These are phyloP conservation scores for Dacryopinax primogenitus DNA, from an alignment of 768 basidiomycete genomes.

Conservation along the genomic window DNA sequence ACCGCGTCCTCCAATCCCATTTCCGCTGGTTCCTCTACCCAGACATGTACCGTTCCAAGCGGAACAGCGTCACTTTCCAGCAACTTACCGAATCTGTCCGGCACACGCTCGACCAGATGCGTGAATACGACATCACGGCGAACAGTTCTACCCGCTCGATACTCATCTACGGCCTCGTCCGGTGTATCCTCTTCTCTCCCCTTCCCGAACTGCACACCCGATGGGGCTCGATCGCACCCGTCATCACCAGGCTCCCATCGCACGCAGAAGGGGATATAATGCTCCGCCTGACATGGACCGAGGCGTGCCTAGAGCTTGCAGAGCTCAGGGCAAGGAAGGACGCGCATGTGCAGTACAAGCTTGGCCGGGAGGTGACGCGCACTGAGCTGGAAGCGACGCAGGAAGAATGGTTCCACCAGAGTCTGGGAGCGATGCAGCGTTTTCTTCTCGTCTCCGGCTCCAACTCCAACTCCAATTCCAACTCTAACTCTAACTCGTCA, in stretches of 20 bases:
- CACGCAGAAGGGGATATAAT: not conserved
- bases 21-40: slow-evolving; percentile 6
- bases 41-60: not conserved
- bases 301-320: not conserved
- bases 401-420: too few relatives aligned
- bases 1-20: not conserved
- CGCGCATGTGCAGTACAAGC: not conserved
- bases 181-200: not conserved
- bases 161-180: not conserved
- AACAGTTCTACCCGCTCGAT: not conserved
- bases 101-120: not conserved
- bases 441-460: too few relatives aligned
- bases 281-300: not conserved
- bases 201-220: not conserved
- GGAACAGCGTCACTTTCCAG: not conserved
- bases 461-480: too few relatives aligned
- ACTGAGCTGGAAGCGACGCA: too few relatives aligned
- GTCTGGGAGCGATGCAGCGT: too few relatives aligned
- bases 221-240: not conserved
- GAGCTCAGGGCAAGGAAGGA: not conserved
- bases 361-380: not conserved
- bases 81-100: not conserved
- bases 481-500: too few relatives aligned
- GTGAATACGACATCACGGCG: not conserved
- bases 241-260: not conserved